Conservation (phyloP, 1,284 basidiomycete species). For the Ustilago trichophora region DNA sequence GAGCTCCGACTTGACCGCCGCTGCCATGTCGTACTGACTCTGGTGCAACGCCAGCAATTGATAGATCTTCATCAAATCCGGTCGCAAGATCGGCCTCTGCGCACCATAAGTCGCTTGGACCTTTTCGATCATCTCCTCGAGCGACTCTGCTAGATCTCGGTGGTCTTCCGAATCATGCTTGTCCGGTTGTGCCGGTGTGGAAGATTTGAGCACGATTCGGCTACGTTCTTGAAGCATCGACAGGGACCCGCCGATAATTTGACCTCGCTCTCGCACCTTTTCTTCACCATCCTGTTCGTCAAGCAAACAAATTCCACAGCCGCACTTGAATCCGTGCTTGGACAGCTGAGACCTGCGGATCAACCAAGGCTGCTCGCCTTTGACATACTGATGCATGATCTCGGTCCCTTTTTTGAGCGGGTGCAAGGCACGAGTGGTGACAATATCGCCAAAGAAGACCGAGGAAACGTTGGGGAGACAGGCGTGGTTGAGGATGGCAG, state of each 20-base stretch:
- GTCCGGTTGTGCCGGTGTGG: neutral
- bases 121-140: conserved; percentile 44
- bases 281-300: conserved; percentile 56
- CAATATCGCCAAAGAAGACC: conserved; percentile 63
- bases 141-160: conserved; percentile 45
- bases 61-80: conserved; percentile 55
- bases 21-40: conserved; percentile 31
- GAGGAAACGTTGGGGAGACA: conserved; percentile 65
- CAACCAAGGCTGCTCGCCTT: conserved; percentile 57
- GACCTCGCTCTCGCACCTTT: conserved; percentile 32
- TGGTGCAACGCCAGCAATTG: conserved; percentile 48
- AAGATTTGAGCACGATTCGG: conserved; percentile 50
- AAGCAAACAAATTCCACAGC: conserved; percentile 54
- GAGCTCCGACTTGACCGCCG: conserved; percentile 25
- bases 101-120: conserved; percentile 53
- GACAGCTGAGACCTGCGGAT: conserved; percentile 53
- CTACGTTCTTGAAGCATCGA: conserved; percentile 58
- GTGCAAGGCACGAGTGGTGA: conserved; percentile 61
- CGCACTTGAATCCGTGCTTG: conserved; percentile 64
- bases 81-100: conserved; percentile 37
- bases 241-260: conserved; percentile 49
- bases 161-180: conserved; percentile 45
- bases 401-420: conserved; percentile 57
- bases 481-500: conserved; percentile 65
- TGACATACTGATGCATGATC: conserved; percentile 65